These are phyloP conservation scores for Delonix regia DNA, from an alignment of 306 rosid genomes.

Conservation along the genomic window DNA sequence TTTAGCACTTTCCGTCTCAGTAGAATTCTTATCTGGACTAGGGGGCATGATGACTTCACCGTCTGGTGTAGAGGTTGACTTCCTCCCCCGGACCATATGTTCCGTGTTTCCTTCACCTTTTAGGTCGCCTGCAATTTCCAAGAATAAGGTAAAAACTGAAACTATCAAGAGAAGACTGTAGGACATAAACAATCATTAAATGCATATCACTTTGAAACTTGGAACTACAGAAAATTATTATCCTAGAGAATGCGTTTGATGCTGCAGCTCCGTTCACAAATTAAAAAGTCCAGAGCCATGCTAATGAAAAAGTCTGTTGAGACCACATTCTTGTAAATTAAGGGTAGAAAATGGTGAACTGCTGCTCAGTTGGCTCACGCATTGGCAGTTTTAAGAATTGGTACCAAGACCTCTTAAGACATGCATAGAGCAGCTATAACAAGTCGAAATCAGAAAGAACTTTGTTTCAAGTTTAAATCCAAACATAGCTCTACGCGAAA, in stretches of 20 bases:
- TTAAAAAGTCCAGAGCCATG: neutral
- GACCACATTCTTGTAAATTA: neutral
- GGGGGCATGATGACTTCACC: slow-evolving; percentile 34
- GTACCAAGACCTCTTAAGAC: neutral
- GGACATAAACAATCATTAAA: neutral
- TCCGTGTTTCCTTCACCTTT: slow-evolving; percentile 39
- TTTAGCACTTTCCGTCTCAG: slow-evolving; percentile 44
- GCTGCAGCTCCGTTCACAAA: neutral
- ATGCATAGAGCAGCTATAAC: neutral
- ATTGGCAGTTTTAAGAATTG: neutral
- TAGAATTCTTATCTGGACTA: slow-evolving; percentile 49
- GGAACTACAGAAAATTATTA: neutral
- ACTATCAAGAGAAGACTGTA: neutral
- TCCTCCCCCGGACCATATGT: slow-evolving; percentile 50
- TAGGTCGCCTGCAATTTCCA: slow-evolving; percentile 43
- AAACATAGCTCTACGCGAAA: neutral
- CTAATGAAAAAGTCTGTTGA: neutral
- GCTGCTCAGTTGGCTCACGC: slow-evolving; percentile 3
- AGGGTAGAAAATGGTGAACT: slow-evolving; percentile 7
- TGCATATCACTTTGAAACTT: slow-evolving; percentile 4
- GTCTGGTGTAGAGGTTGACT: slow-evolving; percentile 48
- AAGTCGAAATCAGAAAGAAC: neutral
- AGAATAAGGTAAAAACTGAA: slow-evolving; percentile 16
- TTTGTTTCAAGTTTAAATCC: neutral
- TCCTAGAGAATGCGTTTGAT: neutral